Conservation (phyloP, 148 eudicot species). For the Vaccinium darrowii region DNA sequence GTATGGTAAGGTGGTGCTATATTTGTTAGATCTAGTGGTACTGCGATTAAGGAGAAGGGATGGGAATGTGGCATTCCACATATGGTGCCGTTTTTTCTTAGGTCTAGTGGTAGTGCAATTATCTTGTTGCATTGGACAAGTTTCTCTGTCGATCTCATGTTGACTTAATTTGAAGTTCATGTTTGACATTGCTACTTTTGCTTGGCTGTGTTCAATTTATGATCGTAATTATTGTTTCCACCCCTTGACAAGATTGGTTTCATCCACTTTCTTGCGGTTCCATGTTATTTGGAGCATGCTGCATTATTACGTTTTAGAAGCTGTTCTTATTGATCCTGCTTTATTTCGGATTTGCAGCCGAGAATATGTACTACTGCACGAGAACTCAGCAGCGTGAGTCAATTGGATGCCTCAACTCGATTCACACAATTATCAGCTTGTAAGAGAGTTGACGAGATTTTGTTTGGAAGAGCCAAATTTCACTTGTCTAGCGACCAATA, state of each 20-base stretch:
- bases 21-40: not conserved
- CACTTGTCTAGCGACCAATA: not conserved
- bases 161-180: slow-evolving; percentile 1
- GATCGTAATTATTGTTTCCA: not conserved
- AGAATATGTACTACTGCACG: slow-evolving; percentile 87
- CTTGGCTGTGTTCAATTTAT: not conserved
- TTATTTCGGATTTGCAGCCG: slow-evolving; percentile 60
- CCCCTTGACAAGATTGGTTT: not conserved
- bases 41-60: not conserved
- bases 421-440: not conserved
- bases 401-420: not conserved
- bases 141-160: not conserved
- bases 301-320: not conserved
- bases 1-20: not conserved
- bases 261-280: not conserved
- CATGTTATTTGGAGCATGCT: not conserved
- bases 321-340: slow-evolving; percentile 3
- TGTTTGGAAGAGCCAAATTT: not conserved
- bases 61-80: not conserved
- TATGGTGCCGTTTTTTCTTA: not conserved
- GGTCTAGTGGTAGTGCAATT: not conserved
- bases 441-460: not conserved
- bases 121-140: not conserved
- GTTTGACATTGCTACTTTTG: not conserved
- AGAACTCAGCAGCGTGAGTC: slow-evolving; percentile 50